phyloP scores from a whole-genome alignment of 164 flowering plant species.

The Piper betle region DNA sequence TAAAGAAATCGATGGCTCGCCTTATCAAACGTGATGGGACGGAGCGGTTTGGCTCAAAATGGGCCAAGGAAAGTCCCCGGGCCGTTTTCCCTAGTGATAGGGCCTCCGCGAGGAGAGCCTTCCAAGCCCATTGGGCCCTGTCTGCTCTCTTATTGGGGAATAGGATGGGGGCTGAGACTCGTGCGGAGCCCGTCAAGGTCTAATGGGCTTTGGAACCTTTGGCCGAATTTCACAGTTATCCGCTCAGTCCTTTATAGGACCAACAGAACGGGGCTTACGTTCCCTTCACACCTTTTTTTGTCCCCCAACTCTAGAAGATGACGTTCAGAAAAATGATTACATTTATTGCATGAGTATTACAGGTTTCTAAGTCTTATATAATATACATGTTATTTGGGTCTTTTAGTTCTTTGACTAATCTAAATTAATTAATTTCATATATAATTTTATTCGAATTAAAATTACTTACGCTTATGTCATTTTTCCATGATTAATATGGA shows the following conservation, averaged over 20 bases:
- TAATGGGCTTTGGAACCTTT: neutral
- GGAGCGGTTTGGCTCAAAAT: neutral
- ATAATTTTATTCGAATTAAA: too few relatives aligned
- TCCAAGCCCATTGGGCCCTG: neutral
- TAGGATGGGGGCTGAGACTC: neutral
- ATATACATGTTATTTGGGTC: too few relatives aligned
- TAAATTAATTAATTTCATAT: too few relatives aligned
- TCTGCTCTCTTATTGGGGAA: too few relatives aligned
- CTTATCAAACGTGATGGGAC: neutral
- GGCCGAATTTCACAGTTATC: neutral
- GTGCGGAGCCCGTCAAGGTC: neutral
- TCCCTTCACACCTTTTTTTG: neutral
- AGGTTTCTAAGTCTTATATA: too few relatives aligned
- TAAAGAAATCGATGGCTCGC: too few relatives aligned
- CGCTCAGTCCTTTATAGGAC: neutral
- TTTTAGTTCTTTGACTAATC: too few relatives aligned
- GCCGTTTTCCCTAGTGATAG: neutral
- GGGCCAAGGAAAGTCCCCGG: neutral
- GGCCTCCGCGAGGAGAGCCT: neutral
- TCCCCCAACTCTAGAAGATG: too few relatives aligned
- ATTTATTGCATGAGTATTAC: too few relatives aligned
- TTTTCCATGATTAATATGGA: too few relatives aligned
- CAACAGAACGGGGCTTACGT: neutral
- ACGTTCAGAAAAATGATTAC: too few relatives aligned
- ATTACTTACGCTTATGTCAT: too few relatives aligned